Evolutionary conservation across 495 filamentous ascomycete genomes (phyloP).

Genomic region (Ramalina intermedia): DNA sequence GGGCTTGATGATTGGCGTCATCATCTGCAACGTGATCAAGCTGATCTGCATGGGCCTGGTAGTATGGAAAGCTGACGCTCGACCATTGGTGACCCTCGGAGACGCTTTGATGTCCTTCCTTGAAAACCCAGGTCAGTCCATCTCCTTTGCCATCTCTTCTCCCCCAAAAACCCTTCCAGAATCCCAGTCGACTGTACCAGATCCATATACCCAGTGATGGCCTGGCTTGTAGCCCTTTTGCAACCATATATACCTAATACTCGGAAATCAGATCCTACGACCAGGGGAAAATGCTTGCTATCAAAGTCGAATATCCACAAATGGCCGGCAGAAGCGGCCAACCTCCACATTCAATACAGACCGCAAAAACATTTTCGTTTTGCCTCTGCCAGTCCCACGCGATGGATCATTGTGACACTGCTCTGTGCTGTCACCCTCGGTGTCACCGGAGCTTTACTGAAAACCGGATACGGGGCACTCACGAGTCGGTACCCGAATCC

Average conservation of each 20-base stretch:
- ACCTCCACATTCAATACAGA: slow-evolving; percentile 8
- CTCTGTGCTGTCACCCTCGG: not conserved
- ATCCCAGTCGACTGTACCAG: not conserved
- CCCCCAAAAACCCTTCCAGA: not conserved
- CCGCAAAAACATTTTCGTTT: not conserved
- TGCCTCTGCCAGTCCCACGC: not conserved
- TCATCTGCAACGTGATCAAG: slow-evolving; percentile 27
- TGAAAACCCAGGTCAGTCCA: slow-evolving; percentile 10
- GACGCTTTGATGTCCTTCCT: slow-evolving; percentile 38
- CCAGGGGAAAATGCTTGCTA: slow-evolving; percentile 19
- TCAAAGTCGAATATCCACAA: slow-evolving; percentile 11
- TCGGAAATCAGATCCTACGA: slow-evolving; percentile 19
- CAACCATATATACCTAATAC: not conserved
- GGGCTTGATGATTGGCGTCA: slow-evolving; percentile 26
- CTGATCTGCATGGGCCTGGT: slow-evolving; percentile 23
- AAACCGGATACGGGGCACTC: not conserved
- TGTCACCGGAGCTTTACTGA: not conserved
- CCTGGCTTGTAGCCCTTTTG: not conserved
- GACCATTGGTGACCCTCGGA: slow-evolving; percentile 33
- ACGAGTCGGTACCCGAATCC: not conserved
- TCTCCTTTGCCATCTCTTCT: not conserved
- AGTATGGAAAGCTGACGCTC: slow-evolving; percentile 12
- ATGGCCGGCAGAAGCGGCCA: slow-evolving; percentile 8
- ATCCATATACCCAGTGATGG: not conserved
- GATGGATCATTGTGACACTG: slow-evolving; percentile 2